Evolutionary conservation across 495 filamentous ascomycete genomes (phyloP), one percentile per base, ranked within the genome.

Genomic region (Daldinia decipiens): DNA sequence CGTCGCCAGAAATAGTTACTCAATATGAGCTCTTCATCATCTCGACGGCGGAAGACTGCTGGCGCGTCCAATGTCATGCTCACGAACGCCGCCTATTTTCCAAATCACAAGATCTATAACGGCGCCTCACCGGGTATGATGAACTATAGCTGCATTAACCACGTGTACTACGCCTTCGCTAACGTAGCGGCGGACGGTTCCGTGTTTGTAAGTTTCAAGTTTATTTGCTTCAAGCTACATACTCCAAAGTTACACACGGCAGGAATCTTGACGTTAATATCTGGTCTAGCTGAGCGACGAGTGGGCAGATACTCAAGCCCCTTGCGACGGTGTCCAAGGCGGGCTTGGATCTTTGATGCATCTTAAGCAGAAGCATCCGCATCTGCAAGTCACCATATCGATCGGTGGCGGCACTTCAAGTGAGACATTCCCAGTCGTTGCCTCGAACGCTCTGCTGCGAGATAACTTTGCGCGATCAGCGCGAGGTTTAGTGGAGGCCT

Each of bases 121-220:
- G 87, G 91, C 73, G 89, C 93, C 67, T 88, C 92, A 21, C 94
- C 94, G 1, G 93, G 90, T 0, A 88, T 88, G 15, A 79, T 97
- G 65, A 90, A 92, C 77, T 85, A 85, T 69, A 77, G 79, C 40
- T 86, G 83, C 65, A 82, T 87, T 61, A 85, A 92, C 59, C 92
- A 95, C 74, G 87, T 96, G 40, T 96, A 95, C 76, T 97, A 97
- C 78, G 92, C 93, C 56, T 97, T 94, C 86, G 93, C 92, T 71
- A 93, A 88, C 82, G 87, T 97, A 56, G 89, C 87, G 71, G 83
- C 88, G 57, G 92, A 96, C 75, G 93, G 93, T 64, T 88, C 88
- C 31, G 88, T 96, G 61, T 94, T 92, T 86, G 93, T 96, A 82
- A 82, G 83, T 80, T 36, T 5, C 5, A 13, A 27, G 13, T 56